Evolutionary conservation across 495 filamentous ascomycete genomes (phyloP).

Genomic region (Pyronema domesticum): DNA sequence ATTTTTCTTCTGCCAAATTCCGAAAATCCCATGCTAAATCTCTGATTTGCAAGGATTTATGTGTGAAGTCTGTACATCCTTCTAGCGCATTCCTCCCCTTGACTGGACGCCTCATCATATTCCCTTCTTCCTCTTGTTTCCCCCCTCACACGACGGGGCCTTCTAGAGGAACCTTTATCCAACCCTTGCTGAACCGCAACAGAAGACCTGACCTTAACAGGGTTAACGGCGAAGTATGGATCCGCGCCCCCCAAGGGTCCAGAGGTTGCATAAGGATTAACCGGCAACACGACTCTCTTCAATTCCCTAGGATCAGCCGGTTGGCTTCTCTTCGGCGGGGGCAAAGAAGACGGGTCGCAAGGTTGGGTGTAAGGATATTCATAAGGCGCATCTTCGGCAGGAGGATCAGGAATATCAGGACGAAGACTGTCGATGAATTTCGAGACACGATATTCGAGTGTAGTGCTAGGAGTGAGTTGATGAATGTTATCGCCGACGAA

Average conservation of each 20-base stretch:
- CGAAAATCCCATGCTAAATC: background rate
- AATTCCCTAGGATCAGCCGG: background rate
- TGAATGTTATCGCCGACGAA: slow-evolving; percentile 1
- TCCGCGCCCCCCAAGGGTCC: background rate
- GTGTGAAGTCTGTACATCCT: slow-evolving; percentile 2
- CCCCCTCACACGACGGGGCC: too few species aligned
- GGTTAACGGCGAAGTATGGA: background rate
- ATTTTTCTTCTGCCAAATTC: background rate
- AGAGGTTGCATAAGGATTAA: too few species aligned
- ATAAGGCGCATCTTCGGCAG: background rate
- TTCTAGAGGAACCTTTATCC: background rate
- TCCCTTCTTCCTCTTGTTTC: background rate
- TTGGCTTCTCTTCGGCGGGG: background rate
- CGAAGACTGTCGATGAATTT: slow-evolving; percentile 1
- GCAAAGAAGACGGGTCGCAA: slow-evolving; percentile 3
- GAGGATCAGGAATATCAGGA: slow-evolving; percentile 1
- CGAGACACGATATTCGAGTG: background rate
- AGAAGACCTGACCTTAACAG: background rate
- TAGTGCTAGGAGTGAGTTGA: background rate
- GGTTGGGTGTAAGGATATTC: slow-evolving; percentile 6
- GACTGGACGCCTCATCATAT: background rate
- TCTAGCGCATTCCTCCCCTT: background rate
- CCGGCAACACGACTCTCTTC: too few species aligned
- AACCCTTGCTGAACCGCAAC: background rate
- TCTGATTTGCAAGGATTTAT: background rate